A percentile compares a stretch with the other conserved stretches of the same genome.
phyloP scores from a whole-genome alignment of 2,329 filamentous ascomycete genomes.

The Claviceps pazoutovae region DNA sequence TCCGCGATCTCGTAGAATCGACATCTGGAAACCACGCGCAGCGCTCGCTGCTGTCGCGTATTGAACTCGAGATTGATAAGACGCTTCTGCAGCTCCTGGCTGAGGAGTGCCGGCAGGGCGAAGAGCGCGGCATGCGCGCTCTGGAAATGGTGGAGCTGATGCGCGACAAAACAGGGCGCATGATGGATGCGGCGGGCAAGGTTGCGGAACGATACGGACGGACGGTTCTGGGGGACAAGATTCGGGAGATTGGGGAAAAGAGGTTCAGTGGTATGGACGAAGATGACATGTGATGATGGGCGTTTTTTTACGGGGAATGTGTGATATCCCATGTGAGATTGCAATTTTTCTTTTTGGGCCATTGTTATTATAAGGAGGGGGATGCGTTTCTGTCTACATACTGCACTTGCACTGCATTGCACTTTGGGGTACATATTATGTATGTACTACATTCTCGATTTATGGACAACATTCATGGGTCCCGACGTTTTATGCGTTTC shows the following conservation, averaged over 20 bases:
- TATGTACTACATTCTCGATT: too few relatives aligned
- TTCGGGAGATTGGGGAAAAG: constrained; percentile 67
- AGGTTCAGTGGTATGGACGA: constrained; percentile 47
- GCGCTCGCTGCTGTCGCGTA: constrained; percentile 49
- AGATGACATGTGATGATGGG: constrained; percentile 19
- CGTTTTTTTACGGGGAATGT: background rate
- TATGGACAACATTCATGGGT: too few relatives aligned
- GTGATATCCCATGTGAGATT: background rate
- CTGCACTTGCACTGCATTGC: too few relatives aligned
- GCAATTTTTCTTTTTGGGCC: background rate
- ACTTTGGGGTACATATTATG: too few relatives aligned
- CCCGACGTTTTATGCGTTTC: too few relatives aligned
- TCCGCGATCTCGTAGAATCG: constrained; percentile 58
- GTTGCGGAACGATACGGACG: constrained; percentile 76
- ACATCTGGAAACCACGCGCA: constrained; percentile 46
- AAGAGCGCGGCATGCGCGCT: constrained; percentile 88
- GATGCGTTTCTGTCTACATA: background rate
- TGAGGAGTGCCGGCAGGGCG: constrained; percentile 78
- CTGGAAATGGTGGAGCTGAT: constrained; percentile 81
- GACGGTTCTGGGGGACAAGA: constrained; percentile 75
- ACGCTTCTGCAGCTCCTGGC: constrained; percentile 78
- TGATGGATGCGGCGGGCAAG: constrained; percentile 84
- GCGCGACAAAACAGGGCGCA: constrained; percentile 70
- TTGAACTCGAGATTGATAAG: constrained; percentile 82
- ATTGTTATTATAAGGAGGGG: background rate